A percentile compares a stretch with the other conserved stretches of the same genome.
These are phyloP conservation scores for Penicillium concentricum DNA, from an alignment of 2,329 filamentous ascomycete genomes.

Conservation along the genomic window DNA sequence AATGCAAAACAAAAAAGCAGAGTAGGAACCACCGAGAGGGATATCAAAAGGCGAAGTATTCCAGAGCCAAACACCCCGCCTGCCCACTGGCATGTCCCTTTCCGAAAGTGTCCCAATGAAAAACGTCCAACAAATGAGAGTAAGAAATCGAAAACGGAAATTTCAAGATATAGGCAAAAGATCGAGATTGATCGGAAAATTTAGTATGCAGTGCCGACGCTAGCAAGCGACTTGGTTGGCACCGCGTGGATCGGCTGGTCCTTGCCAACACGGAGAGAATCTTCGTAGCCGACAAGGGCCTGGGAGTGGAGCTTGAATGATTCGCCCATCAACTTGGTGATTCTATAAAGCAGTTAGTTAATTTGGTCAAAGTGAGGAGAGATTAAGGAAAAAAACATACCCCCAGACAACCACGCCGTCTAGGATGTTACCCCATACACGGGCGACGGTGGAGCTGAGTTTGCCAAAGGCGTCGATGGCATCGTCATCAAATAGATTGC, in stretches of 20 bases:
- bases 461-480: conserved; percentile 79
- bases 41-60: conserved; percentile 32
- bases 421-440: conserved; percentile 96
- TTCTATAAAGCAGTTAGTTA: conserved; percentile 31
- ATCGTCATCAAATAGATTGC: conserved; percentile 82
- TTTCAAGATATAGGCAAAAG: conserved; percentile 26
- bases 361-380: neutral
- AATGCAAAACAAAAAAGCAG: conserved; percentile 29
- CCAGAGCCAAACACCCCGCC: conserved; percentile 33
- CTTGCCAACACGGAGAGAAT: conserved; percentile 49
- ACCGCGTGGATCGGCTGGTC: conserved; percentile 45
- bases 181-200: conserved; percentile 18
- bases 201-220: conserved; percentile 45
- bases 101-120: conserved; percentile 44
- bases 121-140: conserved; percentile 37
- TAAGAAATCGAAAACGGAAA: conserved; percentile 29
- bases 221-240: conserved; percentile 44
- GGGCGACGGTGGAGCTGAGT: conserved; percentile 90
- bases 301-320: conserved; percentile 96
- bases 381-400: conserved; percentile 59
- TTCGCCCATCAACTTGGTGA: conserved; percentile 86
- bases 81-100: conserved; percentile 36
- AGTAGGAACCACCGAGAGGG: conserved; percentile 35
- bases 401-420: conserved; percentile 99
- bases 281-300: conserved; percentile 90